phyloP scores from a whole-genome alignment of 352 stramenopile genomes.

The Pythium insidiosum region DNA sequence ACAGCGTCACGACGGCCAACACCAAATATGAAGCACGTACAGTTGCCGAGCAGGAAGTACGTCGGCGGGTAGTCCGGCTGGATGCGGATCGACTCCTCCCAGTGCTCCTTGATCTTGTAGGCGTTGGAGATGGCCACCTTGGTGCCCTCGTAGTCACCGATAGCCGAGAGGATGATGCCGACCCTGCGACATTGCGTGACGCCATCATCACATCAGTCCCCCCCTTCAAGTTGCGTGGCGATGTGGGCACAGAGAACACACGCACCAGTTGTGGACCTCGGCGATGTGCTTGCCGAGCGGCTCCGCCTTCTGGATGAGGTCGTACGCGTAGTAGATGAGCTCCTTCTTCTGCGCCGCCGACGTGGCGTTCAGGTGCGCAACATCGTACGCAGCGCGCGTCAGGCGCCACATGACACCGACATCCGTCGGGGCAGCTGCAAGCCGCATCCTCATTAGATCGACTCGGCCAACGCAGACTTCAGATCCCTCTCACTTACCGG shows the following conservation, averaged over 20 bases:
- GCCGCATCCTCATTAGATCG: too few relatives aligned
- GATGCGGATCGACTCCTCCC: conserved; percentile 65
- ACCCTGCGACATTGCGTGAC: too few relatives aligned
- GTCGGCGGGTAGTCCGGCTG: conserved; percentile 66
- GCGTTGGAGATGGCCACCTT: conserved; percentile 82
- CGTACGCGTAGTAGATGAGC: conserved; percentile 24
- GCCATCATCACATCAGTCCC: too few relatives aligned
- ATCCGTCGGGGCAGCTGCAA: conserved; percentile 17
- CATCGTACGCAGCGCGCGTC: conserved; percentile 24
- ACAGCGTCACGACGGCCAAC: too few relatives aligned
- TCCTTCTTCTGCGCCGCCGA: conserved; percentile 23
- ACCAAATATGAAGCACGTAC: too few relatives aligned
- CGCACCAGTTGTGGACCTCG: too few relatives aligned
- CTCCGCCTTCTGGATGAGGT: too few relatives aligned
- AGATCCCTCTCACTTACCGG: conserved; percentile 15
- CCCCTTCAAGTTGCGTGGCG: too few relatives aligned
- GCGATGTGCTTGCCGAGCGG: too few relatives aligned
- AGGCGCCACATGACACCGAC: conserved; percentile 25
- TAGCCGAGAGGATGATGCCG: conserved; percentile 78
- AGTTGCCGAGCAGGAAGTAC: conserved; percentile 70
- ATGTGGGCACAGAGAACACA: too few relatives aligned
- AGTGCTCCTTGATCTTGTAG: conserved; percentile 74
- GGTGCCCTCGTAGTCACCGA: conserved; percentile 84
- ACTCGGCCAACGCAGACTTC: too few relatives aligned
- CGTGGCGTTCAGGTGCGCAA: conserved; percentile 19